phyloP scores from a whole-genome alignment of 192 early-diverging fungal genomes.

The Backusella morwellensis region DNA sequence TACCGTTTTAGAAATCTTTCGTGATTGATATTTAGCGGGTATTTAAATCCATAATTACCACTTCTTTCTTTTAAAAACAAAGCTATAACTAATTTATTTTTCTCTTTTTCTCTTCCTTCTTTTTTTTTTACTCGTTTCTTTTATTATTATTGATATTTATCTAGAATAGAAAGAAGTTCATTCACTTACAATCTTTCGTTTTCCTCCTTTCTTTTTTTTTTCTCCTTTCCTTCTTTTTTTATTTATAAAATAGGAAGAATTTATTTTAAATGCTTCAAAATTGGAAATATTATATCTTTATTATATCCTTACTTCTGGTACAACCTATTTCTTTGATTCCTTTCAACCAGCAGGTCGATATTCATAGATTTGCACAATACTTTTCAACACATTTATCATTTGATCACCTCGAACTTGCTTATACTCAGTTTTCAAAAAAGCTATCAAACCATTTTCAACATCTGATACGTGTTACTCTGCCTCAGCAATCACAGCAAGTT shows the following conservation, averaged over 20 bases:
- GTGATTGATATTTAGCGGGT: background rate
- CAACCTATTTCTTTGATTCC: background rate
- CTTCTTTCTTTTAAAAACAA: background rate
- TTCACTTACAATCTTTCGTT: background rate
- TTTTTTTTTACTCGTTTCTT: background rate
- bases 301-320: background rate
- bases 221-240: background rate
- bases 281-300: background rate
- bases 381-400: slow-evolving; percentile 12
- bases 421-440: background rate
- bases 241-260: background rate
- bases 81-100: background rate
- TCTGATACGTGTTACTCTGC: background rate
- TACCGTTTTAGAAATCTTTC: background rate
- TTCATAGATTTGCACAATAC: background rate
- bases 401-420: background rate
- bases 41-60: background rate
- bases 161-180: background rate
- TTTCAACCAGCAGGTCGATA: background rate
- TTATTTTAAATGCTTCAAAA: background rate
- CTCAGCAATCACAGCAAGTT: background rate
- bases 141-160: background rate
- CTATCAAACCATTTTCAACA: background rate
- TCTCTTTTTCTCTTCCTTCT: background rate
- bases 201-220: background rate